Percentiles rank a stretch among this genome's conserved stretches.
Evolutionary conservation across 2,329 filamentous ascomycete genomes (phyloP).

Genomic region (Microcyclospora pomicola): DNA sequence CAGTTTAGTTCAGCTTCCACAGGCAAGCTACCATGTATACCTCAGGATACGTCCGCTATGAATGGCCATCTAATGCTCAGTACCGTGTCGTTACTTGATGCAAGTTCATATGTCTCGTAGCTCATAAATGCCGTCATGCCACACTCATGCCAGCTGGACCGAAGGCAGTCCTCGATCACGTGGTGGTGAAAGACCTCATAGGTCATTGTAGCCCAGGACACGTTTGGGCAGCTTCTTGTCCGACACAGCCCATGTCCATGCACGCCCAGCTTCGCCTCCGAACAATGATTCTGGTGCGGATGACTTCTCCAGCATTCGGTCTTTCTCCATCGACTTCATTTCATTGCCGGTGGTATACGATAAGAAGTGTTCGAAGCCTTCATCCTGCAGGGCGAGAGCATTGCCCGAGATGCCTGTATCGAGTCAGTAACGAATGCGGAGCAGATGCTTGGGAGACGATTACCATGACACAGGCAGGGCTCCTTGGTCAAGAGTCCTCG

Average conservation of each 20-base stretch:
- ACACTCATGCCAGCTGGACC: not conserved
- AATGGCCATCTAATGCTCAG: too few relatives aligned
- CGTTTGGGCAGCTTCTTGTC: slow-evolving; percentile 33
- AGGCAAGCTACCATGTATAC: too few relatives aligned
- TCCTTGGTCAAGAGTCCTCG: slow-evolving; percentile 49
- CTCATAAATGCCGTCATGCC: too few relatives aligned
- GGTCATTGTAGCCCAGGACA: slow-evolving; percentile 37
- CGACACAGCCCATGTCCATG: slow-evolving; percentile 31
- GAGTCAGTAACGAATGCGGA: slow-evolving; percentile 1
- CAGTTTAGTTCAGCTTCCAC: too few relatives aligned
- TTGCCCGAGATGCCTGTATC: slow-evolving; percentile 44
- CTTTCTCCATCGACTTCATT: slow-evolving; percentile 39
- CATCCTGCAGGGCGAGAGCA: slow-evolving; percentile 40
- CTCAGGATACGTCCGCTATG: too few relatives aligned
- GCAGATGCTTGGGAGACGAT: not conserved
- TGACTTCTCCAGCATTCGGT: slow-evolving; percentile 38
- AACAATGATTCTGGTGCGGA: slow-evolving; percentile 37
- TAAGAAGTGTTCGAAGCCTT: slow-evolving; percentile 43
- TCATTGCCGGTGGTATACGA: slow-evolving; percentile 43
- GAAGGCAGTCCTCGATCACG: not conserved
- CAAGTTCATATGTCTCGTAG: too few relatives aligned
- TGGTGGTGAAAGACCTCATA: slow-evolving; percentile 18
- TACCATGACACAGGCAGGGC: slow-evolving; percentile 48
- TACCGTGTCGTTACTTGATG: too few relatives aligned
- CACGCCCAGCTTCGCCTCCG: slow-evolving; percentile 29